Evolutionary conservation across 805 yeast species (phyloP), one percentile per base, ranked within the genome.

Genomic region (Barnettozyma sp.): DNA sequence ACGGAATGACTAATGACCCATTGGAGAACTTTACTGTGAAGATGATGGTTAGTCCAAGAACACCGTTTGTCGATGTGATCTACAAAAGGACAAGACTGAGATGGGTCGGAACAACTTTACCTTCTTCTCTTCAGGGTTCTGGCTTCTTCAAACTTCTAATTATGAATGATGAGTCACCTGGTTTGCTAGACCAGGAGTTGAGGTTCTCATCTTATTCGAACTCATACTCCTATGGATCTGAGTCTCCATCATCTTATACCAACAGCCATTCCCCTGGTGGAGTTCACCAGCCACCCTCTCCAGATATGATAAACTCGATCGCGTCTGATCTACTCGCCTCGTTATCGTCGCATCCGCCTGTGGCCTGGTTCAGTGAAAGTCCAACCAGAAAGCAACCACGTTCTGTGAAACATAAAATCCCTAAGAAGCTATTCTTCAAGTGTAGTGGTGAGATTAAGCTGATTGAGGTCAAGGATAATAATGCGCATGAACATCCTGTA

Each of bases 31-130:
- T 52, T 28, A 41, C 49, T 6, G 39, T 56, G n/a, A 38, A 41
- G 6, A 52, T 64, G 59, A 45, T 53, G n/a, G 53, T 56, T 18
- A 50, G 52, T 28, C 45, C 55, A 7, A 46, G 46, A 18, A 49
- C 58, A 12, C 52, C 59, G 13, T 55, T 55, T 36, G 52, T 60
- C 2, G 69, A 64, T 41, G 52, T 62, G 4, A 31, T 35, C 7
- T 40, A 50, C 17, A 51, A 48, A 32, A 54, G 44, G 2, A 43
- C 63, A n/a, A 57, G 57, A 34, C 38, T 63, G 15, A 52, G 66
- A 41, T 64, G 70, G 70, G 45, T 54, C 14, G 70, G 70, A 1
- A 57, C 63, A 5, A 56, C 67, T 2, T 56, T 60, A 5, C 48
- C 59, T 33, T 50, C 61, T 2, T 54, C 65, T 0, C 53, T 56